Conservation (phyloP, 2,329 filamentous ascomycete species). For the Immersiporthe knoxdaviesiana region DNA sequence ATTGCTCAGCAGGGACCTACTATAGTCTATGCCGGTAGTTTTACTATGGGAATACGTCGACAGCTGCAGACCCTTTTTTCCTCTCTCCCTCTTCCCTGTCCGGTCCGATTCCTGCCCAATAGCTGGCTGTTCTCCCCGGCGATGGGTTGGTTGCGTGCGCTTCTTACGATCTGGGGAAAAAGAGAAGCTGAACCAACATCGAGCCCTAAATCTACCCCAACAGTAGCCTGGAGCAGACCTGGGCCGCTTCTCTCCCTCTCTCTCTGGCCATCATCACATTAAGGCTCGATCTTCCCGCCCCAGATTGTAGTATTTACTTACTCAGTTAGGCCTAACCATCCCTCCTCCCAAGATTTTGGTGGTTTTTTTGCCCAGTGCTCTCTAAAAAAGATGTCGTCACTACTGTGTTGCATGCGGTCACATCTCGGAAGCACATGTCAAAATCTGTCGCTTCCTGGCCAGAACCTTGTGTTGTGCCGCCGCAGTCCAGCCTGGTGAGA, state of each 20-base stretch:
- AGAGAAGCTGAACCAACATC: not conserved
- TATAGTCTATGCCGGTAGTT: too few species aligned
- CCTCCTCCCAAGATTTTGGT: not conserved
- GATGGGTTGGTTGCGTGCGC: not conserved
- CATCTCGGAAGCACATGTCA: constrained; percentile 20
- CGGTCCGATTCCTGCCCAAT: not conserved
- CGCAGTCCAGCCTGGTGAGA: not conserved
- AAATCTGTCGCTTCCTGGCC: constrained; percentile 8
- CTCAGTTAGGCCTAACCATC: not conserved
- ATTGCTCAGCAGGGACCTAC: not conserved
- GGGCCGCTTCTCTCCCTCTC: too few species aligned
- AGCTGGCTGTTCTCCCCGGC: not conserved
- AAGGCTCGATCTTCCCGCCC: not conserved
- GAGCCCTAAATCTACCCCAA: not conserved
- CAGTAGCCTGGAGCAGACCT: not conserved
- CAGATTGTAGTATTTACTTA: not conserved
- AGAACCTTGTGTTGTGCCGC: not conserved
- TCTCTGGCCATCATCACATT: not conserved
- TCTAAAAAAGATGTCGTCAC: constrained; percentile 2
- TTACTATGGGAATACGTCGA: not conserved
- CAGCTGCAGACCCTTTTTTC: not conserved
- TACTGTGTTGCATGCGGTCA: constrained; percentile 5
- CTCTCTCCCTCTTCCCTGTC: not conserved
- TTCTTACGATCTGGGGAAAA: not conserved
- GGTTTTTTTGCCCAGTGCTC: not conserved